Evolutionary conservation across 768 basidiomycete genomes (phyloP).

Genomic region (Hypsizygus marmoreus): DNA sequence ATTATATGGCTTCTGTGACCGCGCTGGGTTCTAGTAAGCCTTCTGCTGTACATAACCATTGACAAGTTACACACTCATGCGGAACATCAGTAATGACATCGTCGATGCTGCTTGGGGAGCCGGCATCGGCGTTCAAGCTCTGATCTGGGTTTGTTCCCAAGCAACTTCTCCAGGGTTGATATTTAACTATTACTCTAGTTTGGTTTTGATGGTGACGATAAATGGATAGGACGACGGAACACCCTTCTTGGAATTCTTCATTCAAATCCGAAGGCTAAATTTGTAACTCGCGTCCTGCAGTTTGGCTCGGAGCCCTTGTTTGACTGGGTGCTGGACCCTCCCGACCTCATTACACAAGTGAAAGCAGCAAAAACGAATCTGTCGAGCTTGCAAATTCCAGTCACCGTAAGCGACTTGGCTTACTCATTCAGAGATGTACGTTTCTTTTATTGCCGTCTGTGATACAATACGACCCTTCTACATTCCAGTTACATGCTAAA

Average conservation of each 20-base stretch:
- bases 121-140: slow-evolving; percentile 69
- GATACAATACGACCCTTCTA: slow-evolving; percentile 3
- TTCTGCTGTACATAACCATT: too few relatives aligned
- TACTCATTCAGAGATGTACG: slow-evolving; percentile 53
- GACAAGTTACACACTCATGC: too few relatives aligned
- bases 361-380: slow-evolving; percentile 48
- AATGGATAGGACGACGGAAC: slow-evolving; percentile 59
- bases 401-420: slow-evolving; percentile 69
- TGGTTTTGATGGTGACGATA: slow-evolving; percentile 46
- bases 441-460: neutral
- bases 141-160: slow-evolving; percentile 62
- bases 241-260: slow-evolving; percentile 52
- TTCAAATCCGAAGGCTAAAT: slow-evolving; percentile 63
- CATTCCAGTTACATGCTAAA: slow-evolving; percentile 35
- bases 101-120: slow-evolving; percentile 70
- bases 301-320: slow-evolving; percentile 74
- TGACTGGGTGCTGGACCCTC: slow-evolving; percentile 54
- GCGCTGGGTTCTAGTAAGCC: slow-evolving; percentile 47
- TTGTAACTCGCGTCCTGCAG: slow-evolving; percentile 64
- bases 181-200: slow-evolving; percentile 33
- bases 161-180: neutral
- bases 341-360: slow-evolving; percentile 53
- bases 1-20: slow-evolving; percentile 51
- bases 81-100: slow-evolving; percentile 58
- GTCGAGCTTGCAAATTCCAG: slow-evolving; percentile 56